These are phyloP conservation scores for Exophiala lecanii-corni DNA, from an alignment of 2,329 filamentous ascomycete genomes.

Conservation along the genomic window DNA sequence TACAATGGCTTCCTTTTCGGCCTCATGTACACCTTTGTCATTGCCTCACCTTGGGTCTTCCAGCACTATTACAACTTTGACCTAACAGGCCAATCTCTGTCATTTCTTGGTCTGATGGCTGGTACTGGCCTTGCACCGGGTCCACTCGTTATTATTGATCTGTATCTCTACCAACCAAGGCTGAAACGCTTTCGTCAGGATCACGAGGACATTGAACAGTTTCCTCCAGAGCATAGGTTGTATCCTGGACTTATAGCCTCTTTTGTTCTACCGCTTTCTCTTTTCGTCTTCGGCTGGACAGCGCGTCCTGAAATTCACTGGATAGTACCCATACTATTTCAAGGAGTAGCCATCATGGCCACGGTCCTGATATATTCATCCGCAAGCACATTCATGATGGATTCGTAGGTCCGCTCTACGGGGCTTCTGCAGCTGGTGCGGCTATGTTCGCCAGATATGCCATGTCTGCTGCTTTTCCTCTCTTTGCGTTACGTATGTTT, in stretches of 20 bases:
- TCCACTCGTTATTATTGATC: constrained; percentile 20
- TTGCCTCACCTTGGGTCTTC: constrained; percentile 79
- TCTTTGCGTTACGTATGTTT: constrained; percentile 40
- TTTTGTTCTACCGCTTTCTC: constrained; percentile 44
- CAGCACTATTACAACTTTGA: constrained; percentile 21
- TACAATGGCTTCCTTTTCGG: constrained; percentile 74
- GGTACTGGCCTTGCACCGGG: constrained; percentile 19
- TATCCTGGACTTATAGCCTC: constrained; percentile 28
- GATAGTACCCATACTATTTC: constrained; percentile 30
- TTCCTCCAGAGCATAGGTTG: constrained; percentile 28
- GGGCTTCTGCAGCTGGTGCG: constrained; percentile 33
- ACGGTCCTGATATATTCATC: constrained; percentile 34
- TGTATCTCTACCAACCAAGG: constrained; percentile 39
- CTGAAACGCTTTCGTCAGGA: constrained; percentile 32
- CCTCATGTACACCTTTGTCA: constrained; percentile 78
- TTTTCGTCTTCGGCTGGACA: constrained; percentile 69
- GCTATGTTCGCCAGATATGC: constrained; percentile 29
- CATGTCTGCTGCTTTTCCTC: constrained; percentile 34
- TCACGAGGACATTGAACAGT: constrained; percentile 1
- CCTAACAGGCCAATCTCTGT: constrained; percentile 19
- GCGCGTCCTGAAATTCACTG: constrained; percentile 33
- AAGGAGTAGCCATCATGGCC: constrained; percentile 27
- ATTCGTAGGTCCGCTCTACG: constrained; percentile 39
- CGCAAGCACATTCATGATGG: constrained; percentile 38
- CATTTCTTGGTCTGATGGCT: constrained; percentile 22